Conservation (phyloP, 2,329 filamentous ascomycete genomes). For the Fusarium fujikuroi region DNA sequence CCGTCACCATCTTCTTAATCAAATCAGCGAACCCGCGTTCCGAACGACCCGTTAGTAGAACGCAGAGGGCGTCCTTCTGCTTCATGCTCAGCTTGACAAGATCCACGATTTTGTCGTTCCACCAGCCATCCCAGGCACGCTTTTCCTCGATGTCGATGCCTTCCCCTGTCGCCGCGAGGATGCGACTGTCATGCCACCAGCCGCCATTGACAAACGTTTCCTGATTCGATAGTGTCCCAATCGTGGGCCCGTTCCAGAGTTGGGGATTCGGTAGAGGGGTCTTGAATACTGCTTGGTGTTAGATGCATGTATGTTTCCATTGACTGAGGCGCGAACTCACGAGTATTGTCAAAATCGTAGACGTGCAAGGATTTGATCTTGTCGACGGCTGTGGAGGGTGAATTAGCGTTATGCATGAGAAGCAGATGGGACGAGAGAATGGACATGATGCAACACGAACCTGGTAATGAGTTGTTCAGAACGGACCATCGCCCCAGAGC, state of each 20-base stretch:
- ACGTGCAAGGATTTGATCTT: conserved; percentile 85
- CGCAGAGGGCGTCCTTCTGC: conserved; percentile 84
- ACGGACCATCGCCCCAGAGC: conserved; percentile 87
- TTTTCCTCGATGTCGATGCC: conserved; percentile 84
- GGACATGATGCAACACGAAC: conserved; percentile 53
- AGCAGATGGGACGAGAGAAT: not conserved
- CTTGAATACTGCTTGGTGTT: conserved; percentile 74
- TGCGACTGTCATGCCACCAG: conserved; percentile 95
- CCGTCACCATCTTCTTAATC: conserved; percentile 81
- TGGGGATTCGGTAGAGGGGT: conserved; percentile 90
- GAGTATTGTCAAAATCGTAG: conserved; percentile 98
- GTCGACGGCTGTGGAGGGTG: conserved; percentile 60
- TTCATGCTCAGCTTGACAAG: conserved; percentile 83
- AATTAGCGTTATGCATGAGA: conserved; percentile 26
- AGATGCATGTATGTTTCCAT: not conserved
- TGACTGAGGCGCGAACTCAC: conserved; percentile 59
- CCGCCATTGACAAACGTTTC: conserved; percentile 84
- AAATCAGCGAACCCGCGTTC: conserved; percentile 82
- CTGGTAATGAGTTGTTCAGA: conserved; percentile 75
- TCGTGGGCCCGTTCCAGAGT: conserved; percentile 83
- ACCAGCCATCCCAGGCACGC: conserved; percentile 90
- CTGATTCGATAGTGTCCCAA: conserved; percentile 79
- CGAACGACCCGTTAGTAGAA: conserved; percentile 87
- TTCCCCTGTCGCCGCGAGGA: conserved; percentile 86
- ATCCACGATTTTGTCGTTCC: conserved; percentile 91